These are phyloP conservation scores for Boletus sp. DNA, from an alignment of 768 basidiomycete species.

Conservation along the genomic window DNA sequence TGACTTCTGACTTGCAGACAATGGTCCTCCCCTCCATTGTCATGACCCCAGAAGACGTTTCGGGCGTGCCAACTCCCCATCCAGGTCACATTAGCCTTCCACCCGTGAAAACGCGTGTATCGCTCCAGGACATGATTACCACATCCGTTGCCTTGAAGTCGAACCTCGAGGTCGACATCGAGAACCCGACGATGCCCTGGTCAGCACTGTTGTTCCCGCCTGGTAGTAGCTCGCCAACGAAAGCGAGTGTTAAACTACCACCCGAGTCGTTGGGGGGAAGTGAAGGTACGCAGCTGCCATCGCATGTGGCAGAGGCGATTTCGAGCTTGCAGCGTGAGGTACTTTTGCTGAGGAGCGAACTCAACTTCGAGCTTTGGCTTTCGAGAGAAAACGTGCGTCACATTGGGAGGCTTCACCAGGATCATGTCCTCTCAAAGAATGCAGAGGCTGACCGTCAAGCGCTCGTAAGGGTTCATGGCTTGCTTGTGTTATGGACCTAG, in stretches of 20 bases:
- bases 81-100: conserved; percentile 38
- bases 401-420: conserved; percentile 76
- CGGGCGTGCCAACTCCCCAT: conserved; percentile 30
- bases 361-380: conserved; percentile 84
- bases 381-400: conserved; percentile 79
- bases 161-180: conserved; percentile 60
- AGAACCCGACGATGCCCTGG: conserved; percentile 52
- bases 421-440: conserved; percentile 66
- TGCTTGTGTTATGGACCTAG: background rate
- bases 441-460: conserved; percentile 83
- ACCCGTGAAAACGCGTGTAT: conserved; percentile 38
- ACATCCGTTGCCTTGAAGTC: conserved; percentile 74
- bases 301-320: conserved; percentile 62
- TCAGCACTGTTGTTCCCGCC: conserved; percentile 43
- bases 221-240: conserved; percentile 29
- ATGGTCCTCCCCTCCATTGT: conserved; percentile 2
- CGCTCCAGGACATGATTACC: conserved; percentile 73
- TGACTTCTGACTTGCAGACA: conserved; percentile 5
- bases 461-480: conserved; percentile 48
- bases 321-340: conserved; percentile 74
- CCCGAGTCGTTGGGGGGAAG: conserved; percentile 13
- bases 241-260: conserved; percentile 15
- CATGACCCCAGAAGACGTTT: conserved; percentile 22
- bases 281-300: conserved; percentile 33
- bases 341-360: conserved; percentile 70